phyloP scores from a whole-genome alignment of 169 alveolate species.

The Perkinsus olseni region DNA sequence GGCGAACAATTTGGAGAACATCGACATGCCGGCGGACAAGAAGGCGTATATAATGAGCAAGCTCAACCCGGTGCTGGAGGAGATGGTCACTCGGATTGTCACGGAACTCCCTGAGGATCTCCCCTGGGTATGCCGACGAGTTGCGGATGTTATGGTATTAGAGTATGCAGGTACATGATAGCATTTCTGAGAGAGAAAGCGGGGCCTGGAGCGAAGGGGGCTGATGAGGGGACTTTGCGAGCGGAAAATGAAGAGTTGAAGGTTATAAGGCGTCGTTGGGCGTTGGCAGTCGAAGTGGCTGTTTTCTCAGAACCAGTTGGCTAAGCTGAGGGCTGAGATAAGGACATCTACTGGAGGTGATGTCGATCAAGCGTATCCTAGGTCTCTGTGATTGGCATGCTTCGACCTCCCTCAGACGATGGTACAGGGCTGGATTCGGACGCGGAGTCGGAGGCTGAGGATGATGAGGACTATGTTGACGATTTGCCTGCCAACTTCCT shows the following conservation, averaged over 20 bases:
- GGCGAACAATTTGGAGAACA: not conserved
- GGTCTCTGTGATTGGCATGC: too few species aligned
- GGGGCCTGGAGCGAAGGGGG: not conserved
- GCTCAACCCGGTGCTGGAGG: slow-evolving; percentile 39
- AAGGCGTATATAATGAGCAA: slow-evolving; percentile 20
- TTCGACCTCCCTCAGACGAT: too few species aligned
- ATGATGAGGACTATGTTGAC: slow-evolving; percentile 35
- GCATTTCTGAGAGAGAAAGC: slow-evolving; percentile 19
- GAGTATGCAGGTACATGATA: slow-evolving; percentile 18
- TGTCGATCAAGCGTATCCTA: too few species aligned
- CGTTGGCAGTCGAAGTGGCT: slow-evolving; percentile 39
- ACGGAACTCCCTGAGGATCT: slow-evolving; percentile 21
- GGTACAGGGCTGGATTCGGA: not conserved
- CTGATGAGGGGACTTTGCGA: not conserved
- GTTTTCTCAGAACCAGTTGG: not conserved
- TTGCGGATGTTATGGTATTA: not conserved
- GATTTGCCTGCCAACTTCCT: not conserved
- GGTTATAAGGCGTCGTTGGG: slow-evolving; percentile 39
- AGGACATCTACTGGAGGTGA: too few species aligned
- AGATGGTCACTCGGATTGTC: slow-evolving; percentile 27
- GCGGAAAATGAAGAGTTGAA: not conserved
- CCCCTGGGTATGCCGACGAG: not conserved
- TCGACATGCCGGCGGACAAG: not conserved
- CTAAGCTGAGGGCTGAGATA: not conserved
- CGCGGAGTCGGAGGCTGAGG: slow-evolving; percentile 30